Evolutionary conservation across 164 flowering plant genomes (phyloP), one percentile per base, ranked within the genome.

Genomic region (Hamamelis virginiana): DNA sequence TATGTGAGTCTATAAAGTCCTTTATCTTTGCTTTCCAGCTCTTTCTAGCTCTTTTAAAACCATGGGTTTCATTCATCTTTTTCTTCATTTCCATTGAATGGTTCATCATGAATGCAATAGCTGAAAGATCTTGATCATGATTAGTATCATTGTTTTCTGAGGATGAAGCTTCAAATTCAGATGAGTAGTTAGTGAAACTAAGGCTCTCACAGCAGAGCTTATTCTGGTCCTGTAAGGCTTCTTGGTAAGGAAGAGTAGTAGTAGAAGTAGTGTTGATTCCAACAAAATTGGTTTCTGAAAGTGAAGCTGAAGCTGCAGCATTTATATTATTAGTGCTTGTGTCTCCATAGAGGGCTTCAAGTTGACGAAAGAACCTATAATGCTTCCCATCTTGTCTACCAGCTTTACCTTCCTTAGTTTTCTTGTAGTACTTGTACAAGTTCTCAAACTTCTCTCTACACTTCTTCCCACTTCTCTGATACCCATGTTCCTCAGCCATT

Each of bases 351-450:
- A 95, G 89, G 45, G 97, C 98, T 73, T 95, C 98, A 13, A 95
- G 94, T 58, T 95, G 98, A 0, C 97, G 80, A 76, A 92, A 95
- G 75, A 95, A 95, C 48, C 98, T 77, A 74, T 95, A 95, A 68
- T 92, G 87, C 73, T 95, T 95, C 8, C 98, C 98, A 74, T 92
- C 98, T 82, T 95, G 98, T 76, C 97, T 83, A 8, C 98, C 97
- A 21, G 97, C 92, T 72, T 88, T 92, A 8, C 98, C 97, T 80
- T 92, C 98, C 68, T 89, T 95, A 19, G 97, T 92, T 86, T 95
- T 95, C 82, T 91, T 95, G 78, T 95, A 95, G 67, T 95, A 95
- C 71, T 95, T 95, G 87, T 95, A 95, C 79, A 95, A 75, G 75
- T 95, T 95, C 75, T 95, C 98, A 72, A 94, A 89, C 64, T 94